Base-by-base conservation (phyloP, 345 rosid species). In the Bruguiera sexangula region DNA sequence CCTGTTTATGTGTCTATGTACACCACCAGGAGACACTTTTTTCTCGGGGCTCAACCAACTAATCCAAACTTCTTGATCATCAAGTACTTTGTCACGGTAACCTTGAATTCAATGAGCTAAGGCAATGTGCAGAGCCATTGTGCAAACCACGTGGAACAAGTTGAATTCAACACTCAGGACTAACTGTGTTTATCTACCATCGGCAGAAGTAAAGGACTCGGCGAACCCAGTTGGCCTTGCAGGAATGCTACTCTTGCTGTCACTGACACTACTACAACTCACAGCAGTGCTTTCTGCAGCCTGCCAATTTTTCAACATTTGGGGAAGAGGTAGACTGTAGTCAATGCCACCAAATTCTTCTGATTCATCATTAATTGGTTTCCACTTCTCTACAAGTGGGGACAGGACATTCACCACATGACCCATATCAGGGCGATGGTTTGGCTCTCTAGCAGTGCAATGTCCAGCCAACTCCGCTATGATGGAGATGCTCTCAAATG, bases 351-450 rank as follows among this genome's bases (percentile, higher is more conserved):
- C 51, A 13, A 30, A 58, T 21, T 71, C 70, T 8, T 78, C 77
- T 3, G 73, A 39, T 62, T 78, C 84, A 2, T 78, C 63, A 10
- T 24, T 16, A 16, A 46, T 43, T 8, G 88, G 88, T 62, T 73
- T 82, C 88, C 88, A 84, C 53, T 75, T 78, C 81, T 82, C 80
- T 10, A 84, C 85, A 6, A 84, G 75, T 0, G 78, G 85, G 21
- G 73, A 60, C 57, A 84, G 73, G 26, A 80, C 73, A 13, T 73
- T 84, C 61, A 84, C 88, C 18, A 59, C 85, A 9, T 84, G 81
- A 36, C 84, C 73, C 88, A 84, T 84, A 66, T 84, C 85, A 7
- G 88, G 88, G 18, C 88, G 75, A 30, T 82, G 85, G 67, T 65
- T 66, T 46, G 85, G 88, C 32, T 84, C 88, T 52, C 85, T 73